Conservation (phyloP, 2,329 filamentous ascomycete species). For the Tolypocladium endophyticum region DNA sequence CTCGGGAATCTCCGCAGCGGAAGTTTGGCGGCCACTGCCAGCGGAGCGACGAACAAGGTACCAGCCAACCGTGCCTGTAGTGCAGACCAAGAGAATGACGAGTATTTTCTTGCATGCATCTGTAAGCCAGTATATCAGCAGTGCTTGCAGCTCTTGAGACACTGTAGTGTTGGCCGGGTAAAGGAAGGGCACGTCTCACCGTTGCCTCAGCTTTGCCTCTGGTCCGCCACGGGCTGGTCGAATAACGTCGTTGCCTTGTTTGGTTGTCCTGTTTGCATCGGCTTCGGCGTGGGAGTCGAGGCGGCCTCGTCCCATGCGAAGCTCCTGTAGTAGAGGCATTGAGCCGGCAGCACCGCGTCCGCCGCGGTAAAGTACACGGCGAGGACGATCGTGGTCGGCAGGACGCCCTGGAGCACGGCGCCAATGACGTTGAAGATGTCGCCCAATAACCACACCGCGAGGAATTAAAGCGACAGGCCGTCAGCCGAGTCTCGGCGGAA, state of each 20-base stretch:
- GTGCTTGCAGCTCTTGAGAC: not conserved
- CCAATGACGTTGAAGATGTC: not conserved
- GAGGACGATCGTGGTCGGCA: not conserved
- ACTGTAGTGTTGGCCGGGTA: not conserved
- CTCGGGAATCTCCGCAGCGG: not conserved
- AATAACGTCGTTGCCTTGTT: not conserved
- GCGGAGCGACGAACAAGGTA: not conserved
- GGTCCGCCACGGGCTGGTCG: not conserved
- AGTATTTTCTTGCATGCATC: not conserved
- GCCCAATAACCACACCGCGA: not conserved
- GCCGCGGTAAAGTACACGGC: not conserved
- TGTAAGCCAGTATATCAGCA: not conserved
- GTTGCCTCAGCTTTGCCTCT: not conserved
- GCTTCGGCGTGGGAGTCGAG: too few species aligned
- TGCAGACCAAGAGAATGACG: not conserved
- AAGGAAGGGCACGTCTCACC: not conserved
- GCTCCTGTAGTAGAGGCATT: not conserved
- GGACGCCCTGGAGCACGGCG: not conserved
- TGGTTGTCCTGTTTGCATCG: too few species aligned
- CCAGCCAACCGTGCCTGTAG: not conserved
- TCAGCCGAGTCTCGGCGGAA: not conserved
- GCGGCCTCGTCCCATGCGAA: not conserved
- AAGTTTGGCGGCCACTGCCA: not conserved
- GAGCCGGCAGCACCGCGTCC: not conserved
- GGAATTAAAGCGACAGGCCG: not conserved